Conservation (phyloP, 2,329 filamentous ascomycete species). For the Colletotrichum chlorophyti region DNA sequence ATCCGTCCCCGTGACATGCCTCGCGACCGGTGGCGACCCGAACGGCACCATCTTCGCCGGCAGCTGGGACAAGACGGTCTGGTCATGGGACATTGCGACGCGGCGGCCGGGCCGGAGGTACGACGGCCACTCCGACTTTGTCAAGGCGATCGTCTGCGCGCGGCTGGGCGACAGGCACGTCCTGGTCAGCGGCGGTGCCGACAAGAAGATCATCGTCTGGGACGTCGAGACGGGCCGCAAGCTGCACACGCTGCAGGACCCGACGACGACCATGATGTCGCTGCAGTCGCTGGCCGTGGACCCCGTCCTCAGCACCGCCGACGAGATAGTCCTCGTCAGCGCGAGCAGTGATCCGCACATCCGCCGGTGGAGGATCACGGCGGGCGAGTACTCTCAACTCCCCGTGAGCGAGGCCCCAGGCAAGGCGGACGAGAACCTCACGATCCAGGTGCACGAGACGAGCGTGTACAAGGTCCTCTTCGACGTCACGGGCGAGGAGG, state of each 20-base stretch:
- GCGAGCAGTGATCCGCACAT: slow-evolving; percentile 84
- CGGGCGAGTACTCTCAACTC: slow-evolving; percentile 61
- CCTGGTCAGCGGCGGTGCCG: slow-evolving; percentile 78
- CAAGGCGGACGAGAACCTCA: slow-evolving; percentile 45
- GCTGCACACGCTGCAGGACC: slow-evolving; percentile 80
- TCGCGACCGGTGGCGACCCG: slow-evolving; percentile 68
- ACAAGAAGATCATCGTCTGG: slow-evolving; percentile 86
- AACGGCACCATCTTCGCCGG: slow-evolving; percentile 77
- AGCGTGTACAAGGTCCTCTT: slow-evolving; percentile 85
- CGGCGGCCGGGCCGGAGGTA: slow-evolving; percentile 64
- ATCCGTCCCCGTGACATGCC: slow-evolving; percentile 78
- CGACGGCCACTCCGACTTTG: slow-evolving; percentile 86
- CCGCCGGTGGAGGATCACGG: slow-evolving; percentile 73
- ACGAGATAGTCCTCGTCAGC: slow-evolving; percentile 70
- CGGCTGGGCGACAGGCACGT: slow-evolving; percentile 66
- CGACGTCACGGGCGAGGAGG: slow-evolving; percentile 64
- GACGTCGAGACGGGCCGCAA: slow-evolving; percentile 71
- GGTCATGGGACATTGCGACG: slow-evolving; percentile 78
- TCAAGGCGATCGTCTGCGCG: slow-evolving; percentile 77
- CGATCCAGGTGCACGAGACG: slow-evolving; percentile 84
- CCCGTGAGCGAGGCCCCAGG: slow-evolving; percentile 47
- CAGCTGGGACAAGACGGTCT: slow-evolving; percentile 93
- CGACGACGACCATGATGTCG: slow-evolving; percentile 71
- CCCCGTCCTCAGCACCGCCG: slow-evolving; percentile 59
- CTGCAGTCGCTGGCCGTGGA: slow-evolving; percentile 83